These are phyloP conservation scores for Tetrapyrgos nigripes DNA, from an alignment of 1,284 basidiomycete genomes.

Conservation along the genomic window DNA sequence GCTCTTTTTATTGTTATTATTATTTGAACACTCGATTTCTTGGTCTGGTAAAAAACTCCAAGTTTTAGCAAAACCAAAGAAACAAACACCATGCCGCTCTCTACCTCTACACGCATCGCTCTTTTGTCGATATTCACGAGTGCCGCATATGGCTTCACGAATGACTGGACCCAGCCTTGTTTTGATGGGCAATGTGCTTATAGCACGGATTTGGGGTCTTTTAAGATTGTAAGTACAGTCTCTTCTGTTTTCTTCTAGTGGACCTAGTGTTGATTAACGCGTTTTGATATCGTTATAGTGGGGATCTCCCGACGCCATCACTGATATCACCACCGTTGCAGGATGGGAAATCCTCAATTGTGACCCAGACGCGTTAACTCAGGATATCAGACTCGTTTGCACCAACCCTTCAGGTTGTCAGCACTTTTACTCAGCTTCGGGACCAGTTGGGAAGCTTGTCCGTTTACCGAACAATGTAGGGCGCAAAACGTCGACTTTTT, in stretches of 20 bases:
- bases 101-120: conserved; percentile 8
- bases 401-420: conserved; percentile 17
- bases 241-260: neutral
- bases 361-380: conserved; percentile 15
- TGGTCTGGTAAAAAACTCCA: neutral
- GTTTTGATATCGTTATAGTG: conserved; percentile 14
- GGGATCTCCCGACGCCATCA: conserved; percentile 21
- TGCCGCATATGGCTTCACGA: conserved; percentile 8
- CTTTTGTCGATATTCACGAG: conserved; percentile 1
- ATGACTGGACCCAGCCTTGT: conserved; percentile 21
- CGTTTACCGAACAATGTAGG: conserved; percentile 22
- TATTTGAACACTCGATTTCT: neutral
- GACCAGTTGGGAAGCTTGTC: conserved; percentile 25
- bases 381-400: conserved; percentile 24
- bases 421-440: conserved; percentile 19
- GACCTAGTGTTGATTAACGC: neutral
- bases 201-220: conserved; percentile 17
- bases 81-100: conserved; percentile 3
- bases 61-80: neutral
- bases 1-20: neutral
- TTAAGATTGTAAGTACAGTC: conserved; percentile 18
- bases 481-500: neutral
- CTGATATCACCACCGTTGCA: conserved; percentile 22
- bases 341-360: conserved; percentile 24
- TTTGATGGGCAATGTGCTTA: conserved; percentile 19